Evolutionary conservation across 1,284 basidiomycete species (phyloP), one percentile per base, ranked within the genome.

Genomic region (Fomes fomentarius): DNA sequence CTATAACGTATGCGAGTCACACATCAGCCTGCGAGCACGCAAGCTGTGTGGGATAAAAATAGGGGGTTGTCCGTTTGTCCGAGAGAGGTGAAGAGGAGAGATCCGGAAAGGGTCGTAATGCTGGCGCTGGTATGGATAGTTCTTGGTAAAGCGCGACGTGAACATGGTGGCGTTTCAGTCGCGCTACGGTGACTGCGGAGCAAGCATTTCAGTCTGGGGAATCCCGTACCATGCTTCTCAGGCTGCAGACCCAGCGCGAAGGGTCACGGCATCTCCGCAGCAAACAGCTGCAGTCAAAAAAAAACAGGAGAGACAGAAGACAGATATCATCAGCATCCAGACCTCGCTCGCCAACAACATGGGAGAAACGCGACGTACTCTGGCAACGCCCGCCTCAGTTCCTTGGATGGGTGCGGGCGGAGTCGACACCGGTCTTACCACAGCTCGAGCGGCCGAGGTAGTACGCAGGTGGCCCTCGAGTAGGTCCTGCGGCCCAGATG

Each of bases 201-300:
- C 31, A 10, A 4, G 31, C 31, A 33, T 33, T n/a, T n/a, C n/a
- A n/a, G n/a, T 33, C 31, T 33, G 3, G 31, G 31, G n/a, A 33
- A n/a, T 12, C 9, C 31, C 17, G 35, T 7, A 19, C 35, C 10
- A 8, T 12, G 14, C 10, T 31, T 41, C 22, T 22, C 12, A 38
- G 30, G 24, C 21, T n/a, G 17, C 37, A 26, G 7, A 17, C n/a
- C 11, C 45, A 24, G 24, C 17, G 28, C 28, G 21, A 15, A 7
- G 39, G 10, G 15, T 62, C 56, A 65, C 2, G 64, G 64, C 61
- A 59, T 59, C 44, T 66, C 64, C 10, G 64, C 64, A 42, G 62
- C 57, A 47, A 66, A 66, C 26, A 66, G 50, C 64, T 66, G 42
- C 38, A 19, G 35, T 31, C 21, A 7, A 14, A 26, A 24, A 19